These are phyloP conservation scores for Telfairia occidentalis DNA, from an alignment of 331 rosid species.

Conservation along the genomic window DNA sequence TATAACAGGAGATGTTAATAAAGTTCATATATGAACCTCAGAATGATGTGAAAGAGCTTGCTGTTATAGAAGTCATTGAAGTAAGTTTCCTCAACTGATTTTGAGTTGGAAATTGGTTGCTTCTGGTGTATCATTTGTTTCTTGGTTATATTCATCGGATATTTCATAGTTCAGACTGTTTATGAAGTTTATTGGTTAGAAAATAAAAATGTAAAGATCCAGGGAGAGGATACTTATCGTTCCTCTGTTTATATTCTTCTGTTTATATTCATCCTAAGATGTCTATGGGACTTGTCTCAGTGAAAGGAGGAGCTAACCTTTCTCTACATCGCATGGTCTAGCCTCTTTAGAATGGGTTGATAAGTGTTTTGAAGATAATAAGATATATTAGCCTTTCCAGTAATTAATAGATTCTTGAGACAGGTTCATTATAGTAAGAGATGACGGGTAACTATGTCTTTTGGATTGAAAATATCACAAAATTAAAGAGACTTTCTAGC, in stretches of 20 bases:
- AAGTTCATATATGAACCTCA: conserved; percentile 39
- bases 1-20: conserved; percentile 47
- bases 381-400: not conserved
- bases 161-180: not conserved
- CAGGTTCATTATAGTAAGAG: not conserved
- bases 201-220: not conserved
- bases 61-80: conserved; percentile 36
- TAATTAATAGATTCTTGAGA: not conserved
- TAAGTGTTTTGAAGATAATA: too few species aligned
- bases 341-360: not conserved
- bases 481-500: not conserved
- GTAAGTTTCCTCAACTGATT: conserved; percentile 31
- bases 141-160: not conserved
- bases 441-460: not conserved
- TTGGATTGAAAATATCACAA: not conserved
- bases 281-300: not conserved
- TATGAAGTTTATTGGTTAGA: not conserved
- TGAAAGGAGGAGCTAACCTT: not conserved
- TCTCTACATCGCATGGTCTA: not conserved
- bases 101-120: not conserved
- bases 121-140: not conserved
- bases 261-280: not conserved
- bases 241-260: not conserved
- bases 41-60: conserved; percentile 29
- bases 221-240: not conserved